Conservation (phyloP, 176 grass and related monocot genomes). For the barley (Hordeum vulgare) region MorexV3_pseudomolecules_assembly NC_058519.1:558855813-558856312, state of each 20-base stretch:
- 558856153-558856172: too few species aligned
- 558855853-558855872: slow-evolving; percentile 89
- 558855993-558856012: slow-evolving; percentile 94
- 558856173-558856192: not conserved
- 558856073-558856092: slow-evolving; percentile 78
- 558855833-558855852: slow-evolving; percentile 93
- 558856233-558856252: slow-evolving; percentile 51
- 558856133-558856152: not conserved
- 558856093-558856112: slow-evolving; percentile 71
- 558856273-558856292: slow-evolving; percentile 29
- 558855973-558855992: slow-evolving; percentile 91
- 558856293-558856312: too few species aligned
- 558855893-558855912: slow-evolving; percentile 41
- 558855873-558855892: slow-evolving; percentile 65
- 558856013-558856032: slow-evolving; percentile 92
- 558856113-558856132: not conserved
- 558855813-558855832: slow-evolving; percentile 52
- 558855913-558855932: not conserved
- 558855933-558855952: not conserved
- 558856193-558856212: not conserved
- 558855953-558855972: slow-evolving; percentile 15
- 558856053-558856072: slow-evolving; percentile 60
- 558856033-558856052: slow-evolving; percentile 71
- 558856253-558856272: slow-evolving; percentile 80
- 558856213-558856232: slow-evolving; percentile 83